Conservation (phyloP, 2,329 filamentous ascomycete species). For the Whalleya microplaca region DNA sequence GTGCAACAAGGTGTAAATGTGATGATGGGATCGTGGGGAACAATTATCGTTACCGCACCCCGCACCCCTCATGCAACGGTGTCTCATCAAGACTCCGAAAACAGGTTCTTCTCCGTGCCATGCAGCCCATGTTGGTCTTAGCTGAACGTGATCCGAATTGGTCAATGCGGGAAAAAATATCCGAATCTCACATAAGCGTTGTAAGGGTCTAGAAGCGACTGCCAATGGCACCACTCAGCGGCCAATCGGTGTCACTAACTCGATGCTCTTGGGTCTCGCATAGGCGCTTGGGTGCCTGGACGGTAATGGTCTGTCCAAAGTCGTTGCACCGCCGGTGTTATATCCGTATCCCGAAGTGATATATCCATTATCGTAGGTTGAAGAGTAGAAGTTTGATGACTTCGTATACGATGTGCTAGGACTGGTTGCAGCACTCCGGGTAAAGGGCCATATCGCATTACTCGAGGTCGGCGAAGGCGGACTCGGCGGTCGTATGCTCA, state of each 20-base stretch:
- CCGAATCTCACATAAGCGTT: conserved; percentile 28
- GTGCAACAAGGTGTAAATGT: conserved; percentile 11
- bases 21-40: conserved; percentile 20
- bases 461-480: conserved; percentile 56
- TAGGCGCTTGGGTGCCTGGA: conserved; percentile 57
- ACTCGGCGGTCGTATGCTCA: conserved; percentile 57
- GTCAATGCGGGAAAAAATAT: conserved; percentile 23
- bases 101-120: conserved; percentile 18
- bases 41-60: conserved; percentile 26
- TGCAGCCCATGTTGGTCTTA: conserved; percentile 19
- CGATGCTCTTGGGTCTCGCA: conserved; percentile 64
- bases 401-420: conserved; percentile 57
- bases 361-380: conserved; percentile 56
- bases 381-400: conserved; percentile 49
- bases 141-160: conserved; percentile 21
- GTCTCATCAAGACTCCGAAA: conserved; percentile 20
- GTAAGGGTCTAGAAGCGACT: conserved; percentile 15
- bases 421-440: conserved; percentile 54
- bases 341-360: conserved; percentile 43
- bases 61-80: conserved; percentile 29
- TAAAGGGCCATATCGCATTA: conserved; percentile 57
- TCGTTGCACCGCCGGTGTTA: conserved; percentile 39
- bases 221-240: conserved; percentile 40
- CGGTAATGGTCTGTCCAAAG: conserved; percentile 58
- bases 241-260: conserved; percentile 64